phyloP scores from a whole-genome alignment of 2,329 filamentous ascomycete species.

The Annulohypoxylon truncatum region DNA sequence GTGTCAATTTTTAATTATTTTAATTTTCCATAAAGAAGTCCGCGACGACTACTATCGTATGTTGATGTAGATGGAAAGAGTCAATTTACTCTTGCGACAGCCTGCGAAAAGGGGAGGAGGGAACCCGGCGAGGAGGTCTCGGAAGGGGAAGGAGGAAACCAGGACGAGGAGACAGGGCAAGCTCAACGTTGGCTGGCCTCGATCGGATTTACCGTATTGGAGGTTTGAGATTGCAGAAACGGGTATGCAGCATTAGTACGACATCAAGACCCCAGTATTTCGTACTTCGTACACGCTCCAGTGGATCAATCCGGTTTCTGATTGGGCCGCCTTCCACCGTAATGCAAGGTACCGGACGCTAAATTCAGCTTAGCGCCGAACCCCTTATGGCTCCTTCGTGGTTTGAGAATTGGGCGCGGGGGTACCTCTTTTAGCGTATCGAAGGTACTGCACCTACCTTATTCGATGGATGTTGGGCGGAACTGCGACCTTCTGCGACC shows the following conservation, averaged over 20 bases:
- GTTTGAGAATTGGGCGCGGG: slow-evolving; percentile 35
- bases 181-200: not conserved
- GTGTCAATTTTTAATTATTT: slow-evolving; percentile 13
- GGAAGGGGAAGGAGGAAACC: not conserved
- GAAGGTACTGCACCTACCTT: slow-evolving; percentile 4
- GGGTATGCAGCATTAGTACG: slow-evolving; percentile 15
- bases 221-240: slow-evolving; percentile 34
- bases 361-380: slow-evolving; percentile 35
- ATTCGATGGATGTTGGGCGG: slow-evolving; percentile 6
- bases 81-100: slow-evolving; percentile 25
- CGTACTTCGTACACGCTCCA: slow-evolving; percentile 8
- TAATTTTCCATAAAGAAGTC: slow-evolving; percentile 7
- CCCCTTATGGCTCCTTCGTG: slow-evolving; percentile 23
- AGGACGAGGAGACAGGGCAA: not conserved
- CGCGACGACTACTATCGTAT: not conserved
- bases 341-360: slow-evolving; percentile 40
- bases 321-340: slow-evolving; percentile 29
- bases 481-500: not conserved
- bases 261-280: not conserved
- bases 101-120: slow-evolving; percentile 21
- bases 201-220: slow-evolving; percentile 23
- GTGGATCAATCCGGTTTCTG: slow-evolving; percentile 24
- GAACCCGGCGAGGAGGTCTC: slow-evolving; percentile 5
- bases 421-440: slow-evolving; percentile 1
- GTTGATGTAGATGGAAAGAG: slow-evolving; percentile 4